Conservation (phyloP, 345 rosid genomes). For the Combretum micranthum region DNA sequence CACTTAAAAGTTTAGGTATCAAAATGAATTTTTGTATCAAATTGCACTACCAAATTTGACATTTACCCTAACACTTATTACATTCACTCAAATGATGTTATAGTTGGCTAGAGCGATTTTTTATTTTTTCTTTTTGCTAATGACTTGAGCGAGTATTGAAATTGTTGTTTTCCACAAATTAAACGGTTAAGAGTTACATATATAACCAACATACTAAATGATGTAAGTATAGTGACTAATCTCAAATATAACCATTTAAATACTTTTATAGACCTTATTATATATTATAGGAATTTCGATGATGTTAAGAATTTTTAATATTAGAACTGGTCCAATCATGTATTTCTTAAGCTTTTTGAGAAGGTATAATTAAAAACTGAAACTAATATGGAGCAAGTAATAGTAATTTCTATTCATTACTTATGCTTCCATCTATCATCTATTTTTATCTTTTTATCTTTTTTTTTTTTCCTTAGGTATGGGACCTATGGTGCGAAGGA, state of each 20-base stretch:
- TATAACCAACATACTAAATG: background rate
- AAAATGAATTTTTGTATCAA: too few species aligned
- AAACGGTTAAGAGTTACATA: background rate
- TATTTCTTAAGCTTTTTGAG: background rate
- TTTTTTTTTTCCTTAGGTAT: conserved; percentile 22
- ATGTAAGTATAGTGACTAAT: background rate
- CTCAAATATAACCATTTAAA: background rate
- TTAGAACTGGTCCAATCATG: background rate
- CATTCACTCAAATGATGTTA: too few species aligned
- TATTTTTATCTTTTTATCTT: too few species aligned
- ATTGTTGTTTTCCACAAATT: too few species aligned
- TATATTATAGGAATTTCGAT: background rate
- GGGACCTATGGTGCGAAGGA: conserved; percentile 45
- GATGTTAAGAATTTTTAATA: background rate
- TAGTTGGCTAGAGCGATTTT: too few species aligned
- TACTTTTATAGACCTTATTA: background rate
- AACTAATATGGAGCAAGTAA: background rate
- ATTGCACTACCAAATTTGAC: too few species aligned
- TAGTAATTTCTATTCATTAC: background rate
- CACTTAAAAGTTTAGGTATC: too few species aligned
- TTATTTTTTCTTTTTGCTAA: too few species aligned
- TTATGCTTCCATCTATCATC: too few species aligned
- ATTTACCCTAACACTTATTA: too few species aligned
- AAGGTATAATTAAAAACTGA: background rate
- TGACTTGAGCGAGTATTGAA: too few species aligned